phyloP scores from a whole-genome alignment of 108 stramenopile species.

The Nitzschia inconspicua region DNA sequence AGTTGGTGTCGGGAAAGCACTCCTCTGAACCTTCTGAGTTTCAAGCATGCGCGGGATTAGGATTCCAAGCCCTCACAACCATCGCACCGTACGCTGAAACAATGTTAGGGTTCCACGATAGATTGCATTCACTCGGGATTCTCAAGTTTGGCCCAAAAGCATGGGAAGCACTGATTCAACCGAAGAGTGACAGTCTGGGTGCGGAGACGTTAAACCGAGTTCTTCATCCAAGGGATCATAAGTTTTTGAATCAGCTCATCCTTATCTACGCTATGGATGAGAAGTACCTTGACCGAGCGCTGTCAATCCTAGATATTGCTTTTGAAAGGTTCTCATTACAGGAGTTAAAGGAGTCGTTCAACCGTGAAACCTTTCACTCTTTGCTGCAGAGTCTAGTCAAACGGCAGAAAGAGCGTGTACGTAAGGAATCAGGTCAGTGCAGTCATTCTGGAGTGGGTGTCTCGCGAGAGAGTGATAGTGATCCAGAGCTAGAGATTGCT shows the following conservation, averaged over 20 bases:
- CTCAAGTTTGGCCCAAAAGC: conserved; percentile 24
- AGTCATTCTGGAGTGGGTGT: neutral
- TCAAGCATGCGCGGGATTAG: conserved; percentile 7
- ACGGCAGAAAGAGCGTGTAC: neutral
- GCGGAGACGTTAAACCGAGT: neutral
- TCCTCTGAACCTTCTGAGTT: conserved; percentile 1
- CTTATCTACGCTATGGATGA: conserved; percentile 12
- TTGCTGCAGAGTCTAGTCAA: conserved; percentile 2
- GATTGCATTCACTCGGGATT: conserved; percentile 11
- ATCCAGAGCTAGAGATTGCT: conserved; percentile 2
- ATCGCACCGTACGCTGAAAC: neutral
- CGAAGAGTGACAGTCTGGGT: neutral
- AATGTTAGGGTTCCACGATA: conserved; percentile 15
- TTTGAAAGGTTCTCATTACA: neutral
- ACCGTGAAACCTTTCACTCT: conserved; percentile 21
- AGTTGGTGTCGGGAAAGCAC: conserved; percentile 5
- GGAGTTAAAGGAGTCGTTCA: conserved; percentile 19
- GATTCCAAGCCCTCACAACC: conserved; percentile 15
- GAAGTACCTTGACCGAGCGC: conserved; percentile 1
- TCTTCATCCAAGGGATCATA: conserved; percentile 5
- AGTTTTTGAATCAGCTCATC: conserved; percentile 5
- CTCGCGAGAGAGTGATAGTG: neutral
- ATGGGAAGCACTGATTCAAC: conserved; percentile 6
- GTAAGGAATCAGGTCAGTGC: neutral
- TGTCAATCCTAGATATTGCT: conserved; percentile 5